Evolutionary conservation across 345 rosid genomes (phyloP).

Genomic region (Eucalyptus sp.): DNA sequence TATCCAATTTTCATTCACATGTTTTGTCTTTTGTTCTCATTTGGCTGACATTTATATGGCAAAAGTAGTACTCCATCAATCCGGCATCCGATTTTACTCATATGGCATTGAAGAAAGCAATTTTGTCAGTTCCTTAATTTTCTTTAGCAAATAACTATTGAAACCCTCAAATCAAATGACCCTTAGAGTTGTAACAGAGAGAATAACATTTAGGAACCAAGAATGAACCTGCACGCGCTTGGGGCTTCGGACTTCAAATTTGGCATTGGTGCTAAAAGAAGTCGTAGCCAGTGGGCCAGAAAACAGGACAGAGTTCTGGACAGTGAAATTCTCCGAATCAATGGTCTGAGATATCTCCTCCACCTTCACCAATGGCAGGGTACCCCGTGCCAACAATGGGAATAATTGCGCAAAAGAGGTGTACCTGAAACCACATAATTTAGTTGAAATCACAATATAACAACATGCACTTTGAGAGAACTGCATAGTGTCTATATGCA

Average conservation of each 20-base stretch:
- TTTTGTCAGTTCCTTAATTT: not conserved
- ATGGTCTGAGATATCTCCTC: constrained; percentile 93
- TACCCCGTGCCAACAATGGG: constrained; percentile 66
- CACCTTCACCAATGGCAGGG: constrained; percentile 49
- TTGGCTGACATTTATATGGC: not conserved
- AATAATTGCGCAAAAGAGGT: constrained; percentile 72
- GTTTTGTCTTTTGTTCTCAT: not conserved
- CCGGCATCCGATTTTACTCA: not conserved
- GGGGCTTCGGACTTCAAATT: constrained; percentile 84
- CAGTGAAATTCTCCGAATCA: constrained; percentile 72
- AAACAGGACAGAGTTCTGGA: constrained; percentile 66
- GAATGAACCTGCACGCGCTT: constrained; percentile 68
- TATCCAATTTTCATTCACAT: not conserved
- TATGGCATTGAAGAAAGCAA: not conserved
- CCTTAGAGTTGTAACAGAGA: not conserved
- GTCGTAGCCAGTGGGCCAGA: constrained; percentile 73
- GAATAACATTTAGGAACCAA: not conserved
- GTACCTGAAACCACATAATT: constrained; percentile 9
- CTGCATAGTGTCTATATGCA: not conserved
- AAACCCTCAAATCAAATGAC: not conserved
- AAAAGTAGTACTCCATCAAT: not conserved
- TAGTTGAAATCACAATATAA: not conserved
- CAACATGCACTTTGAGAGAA: not conserved
- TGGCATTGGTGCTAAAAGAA: constrained; percentile 78
- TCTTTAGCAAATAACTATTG: not conserved